Evolutionary conservation across 2,329 filamentous ascomycete genomes (phyloP), one percentile per base, ranked within the genome.

Genomic region (Epichloe aotearoae): DNA sequence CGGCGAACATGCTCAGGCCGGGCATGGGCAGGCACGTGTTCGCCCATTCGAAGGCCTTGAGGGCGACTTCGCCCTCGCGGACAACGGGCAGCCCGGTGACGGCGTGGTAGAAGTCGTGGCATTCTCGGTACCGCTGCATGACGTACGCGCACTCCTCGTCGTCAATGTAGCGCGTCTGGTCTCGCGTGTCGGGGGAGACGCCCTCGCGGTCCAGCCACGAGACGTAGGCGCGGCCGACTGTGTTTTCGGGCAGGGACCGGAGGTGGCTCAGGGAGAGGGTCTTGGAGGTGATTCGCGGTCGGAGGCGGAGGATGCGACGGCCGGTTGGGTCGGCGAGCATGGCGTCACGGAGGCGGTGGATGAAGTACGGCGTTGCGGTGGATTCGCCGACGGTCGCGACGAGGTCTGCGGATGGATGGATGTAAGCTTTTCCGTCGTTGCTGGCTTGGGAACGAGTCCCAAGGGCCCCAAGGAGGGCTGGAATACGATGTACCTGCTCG

Each of bases 1-100:
- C 88, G 2, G 90, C 88, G 52, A 90, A 80, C 49, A 94, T 74
- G 62, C 85, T 88, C 56, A 98, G 67, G 0, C 87, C 93, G 8
- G 93, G 95, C 93, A 98, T 98, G 0, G 93, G 93, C 50, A 98
- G 71, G 36, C 94, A 69, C 1, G 90, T 97, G 64, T 97, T 98
- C 26, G 89, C 82, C 65, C 95, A 98, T 71, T 98, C 93, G 58
- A 98, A 95, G 0, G 90, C 89, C 70, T 98, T 98, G 58, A 98
- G 77, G n/a, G 91, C 93, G 12, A 98, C 79, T 73, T 98, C 93
- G 26, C 93, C 93, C 72, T 98, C 93, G n/a, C 89, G 79, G 55
- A 95, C 84, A 41, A 94, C 80, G 0, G 93, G 93, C 46, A 98
- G 70, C 0, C 91, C 91, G 0, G 90, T 95, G 49, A 98, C 74